Percentiles rank a stretch among this genome's conserved stretches.
phyloP scores from a whole-genome alignment of 495 filamentous ascomycete species.

The Aspergillus ostianus region DNA sequence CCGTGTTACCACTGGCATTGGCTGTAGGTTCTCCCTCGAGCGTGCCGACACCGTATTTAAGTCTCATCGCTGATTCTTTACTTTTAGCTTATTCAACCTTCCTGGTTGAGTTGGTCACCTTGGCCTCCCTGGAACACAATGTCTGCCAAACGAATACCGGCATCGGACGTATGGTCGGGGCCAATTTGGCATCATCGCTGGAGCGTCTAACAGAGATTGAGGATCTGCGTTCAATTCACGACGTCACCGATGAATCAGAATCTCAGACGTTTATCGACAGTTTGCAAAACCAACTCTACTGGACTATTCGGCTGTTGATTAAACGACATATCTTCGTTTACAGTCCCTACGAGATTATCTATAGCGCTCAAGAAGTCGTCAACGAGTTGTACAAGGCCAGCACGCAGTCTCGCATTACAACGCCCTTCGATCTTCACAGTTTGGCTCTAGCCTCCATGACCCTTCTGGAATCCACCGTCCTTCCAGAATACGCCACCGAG shows the following conservation, averaged over 20 bases:
- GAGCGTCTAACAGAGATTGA: slow-evolving; percentile 41
- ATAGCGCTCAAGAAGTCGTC: slow-evolving; percentile 58
- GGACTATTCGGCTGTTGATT: slow-evolving; percentile 66
- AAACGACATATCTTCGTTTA: slow-evolving; percentile 55
- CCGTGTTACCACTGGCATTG: slow-evolving; percentile 59
- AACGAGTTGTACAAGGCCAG: slow-evolving; percentile 55
- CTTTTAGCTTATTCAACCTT: slow-evolving; percentile 46
- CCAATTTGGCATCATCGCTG: slow-evolving; percentile 38
- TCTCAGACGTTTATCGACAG: slow-evolving; percentile 38
- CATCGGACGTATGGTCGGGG: slow-evolving; percentile 38
- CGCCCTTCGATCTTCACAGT: slow-evolving; percentile 73
- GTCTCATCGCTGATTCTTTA: slow-evolving; percentile 5
- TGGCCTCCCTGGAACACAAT: slow-evolving; percentile 36
- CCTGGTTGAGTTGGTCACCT: slow-evolving; percentile 39
- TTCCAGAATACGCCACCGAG: slow-evolving; percentile 41
- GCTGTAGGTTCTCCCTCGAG: slow-evolving; percentile 55
- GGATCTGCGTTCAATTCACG: slow-evolving; percentile 35
- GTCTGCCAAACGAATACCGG: slow-evolving; percentile 44
- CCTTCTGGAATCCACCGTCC: slow-evolving; percentile 62
- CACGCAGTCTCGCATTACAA: slow-evolving; percentile 37
- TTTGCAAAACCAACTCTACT: slow-evolving; percentile 68
- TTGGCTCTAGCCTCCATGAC: slow-evolving; percentile 64
- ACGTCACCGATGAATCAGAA: slow-evolving; percentile 28
- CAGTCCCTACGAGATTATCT: slow-evolving; percentile 59
- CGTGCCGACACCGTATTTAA: slow-evolving; percentile 8